These are phyloP conservation scores for Penicillium goetzii DNA, from an alignment of 495 filamentous ascomycete genomes.

Conservation along the genomic window DNA sequence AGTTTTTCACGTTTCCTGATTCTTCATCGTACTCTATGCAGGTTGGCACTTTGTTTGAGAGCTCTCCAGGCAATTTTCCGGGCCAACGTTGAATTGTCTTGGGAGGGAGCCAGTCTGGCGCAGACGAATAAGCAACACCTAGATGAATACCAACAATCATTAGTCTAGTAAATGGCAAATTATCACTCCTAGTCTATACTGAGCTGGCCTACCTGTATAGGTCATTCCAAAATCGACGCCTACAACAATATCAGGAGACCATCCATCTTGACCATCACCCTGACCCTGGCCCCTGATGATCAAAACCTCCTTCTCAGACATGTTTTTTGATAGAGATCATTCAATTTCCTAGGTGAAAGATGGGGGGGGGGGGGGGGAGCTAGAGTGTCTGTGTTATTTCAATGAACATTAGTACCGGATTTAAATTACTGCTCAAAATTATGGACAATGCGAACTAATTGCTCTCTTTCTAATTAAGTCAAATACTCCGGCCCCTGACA, in stretches of 20 bases:
- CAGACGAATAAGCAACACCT: slow-evolving; percentile 60
- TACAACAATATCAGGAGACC: slow-evolving; percentile 57
- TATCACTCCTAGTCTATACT: not conserved
- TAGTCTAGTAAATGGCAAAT: not conserved
- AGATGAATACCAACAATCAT: slow-evolving; percentile 8
- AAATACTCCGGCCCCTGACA: not conserved
- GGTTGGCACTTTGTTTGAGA: slow-evolving; percentile 64
- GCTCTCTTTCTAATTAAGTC: not conserved
- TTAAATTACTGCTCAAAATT: not conserved
- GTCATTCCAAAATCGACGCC: slow-evolving; percentile 68
- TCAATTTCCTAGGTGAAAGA: not conserved
- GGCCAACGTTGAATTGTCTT: slow-evolving; percentile 66
- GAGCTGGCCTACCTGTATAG: slow-evolving; percentile 52
- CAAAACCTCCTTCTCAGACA: slow-evolving; percentile 32
- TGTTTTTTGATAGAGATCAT: not conserved
- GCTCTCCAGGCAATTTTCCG: slow-evolving; percentile 53
- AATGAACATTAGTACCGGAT: not conserved
- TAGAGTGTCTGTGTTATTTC: not conserved
- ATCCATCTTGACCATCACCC: slow-evolving; percentile 12
- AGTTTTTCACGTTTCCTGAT: slow-evolving; percentile 45
- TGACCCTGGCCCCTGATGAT: slow-evolving; percentile 1
- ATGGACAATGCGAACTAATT: not conserved
- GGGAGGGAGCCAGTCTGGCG: slow-evolving; percentile 48
- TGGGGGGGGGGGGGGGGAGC: not conserved
- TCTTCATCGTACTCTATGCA: slow-evolving; percentile 54